Evolutionary conservation across 805 yeast genomes (phyloP).

Genomic region (Kuraishia hungarica): DNA sequence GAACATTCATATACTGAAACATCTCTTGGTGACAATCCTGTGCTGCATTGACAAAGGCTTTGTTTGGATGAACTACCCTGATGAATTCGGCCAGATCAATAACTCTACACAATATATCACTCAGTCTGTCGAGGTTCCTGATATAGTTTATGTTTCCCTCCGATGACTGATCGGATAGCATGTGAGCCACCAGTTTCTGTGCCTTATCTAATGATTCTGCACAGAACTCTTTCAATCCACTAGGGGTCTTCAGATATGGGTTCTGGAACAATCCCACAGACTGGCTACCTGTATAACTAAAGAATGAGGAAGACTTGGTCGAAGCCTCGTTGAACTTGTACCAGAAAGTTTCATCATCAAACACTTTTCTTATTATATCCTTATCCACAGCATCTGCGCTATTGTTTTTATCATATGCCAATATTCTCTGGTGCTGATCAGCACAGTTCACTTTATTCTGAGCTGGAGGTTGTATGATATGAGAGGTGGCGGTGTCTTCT

Average conservation of each 20-base stretch:
- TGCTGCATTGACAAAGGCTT: constrained; percentile 65
- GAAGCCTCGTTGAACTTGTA: constrained; percentile 32
- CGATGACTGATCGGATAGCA: constrained; percentile 36
- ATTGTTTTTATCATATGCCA: neutral
- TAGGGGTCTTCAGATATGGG: constrained; percentile 57
- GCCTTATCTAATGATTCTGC: constrained; percentile 59
- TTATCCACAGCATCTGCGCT: neutral
- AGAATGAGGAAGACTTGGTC: constrained; percentile 13
- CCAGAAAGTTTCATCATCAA: constrained; percentile 58
- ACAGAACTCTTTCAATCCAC: constrained; percentile 64
- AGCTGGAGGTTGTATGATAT: neutral
- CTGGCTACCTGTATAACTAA: constrained; percentile 10
- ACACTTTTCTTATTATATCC: constrained; percentile 31
- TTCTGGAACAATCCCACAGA: constrained; percentile 68
- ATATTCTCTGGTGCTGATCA: neutral
- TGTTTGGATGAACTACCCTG: constrained; percentile 78
- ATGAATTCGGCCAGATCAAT: constrained; percentile 92
- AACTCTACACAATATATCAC: constrained; percentile 85
- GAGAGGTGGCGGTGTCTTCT: neutral
- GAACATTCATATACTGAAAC: constrained; percentile 89
- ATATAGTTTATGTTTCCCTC: constrained; percentile 44
- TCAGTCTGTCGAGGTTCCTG: constrained; percentile 66
- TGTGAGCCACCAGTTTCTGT: constrained; percentile 45
- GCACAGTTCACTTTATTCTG: neutral
- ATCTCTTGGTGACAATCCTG: constrained; percentile 80